Conservation (phyloP, 139 green algal genomes). For the Micractinium conductrix region DNA sequence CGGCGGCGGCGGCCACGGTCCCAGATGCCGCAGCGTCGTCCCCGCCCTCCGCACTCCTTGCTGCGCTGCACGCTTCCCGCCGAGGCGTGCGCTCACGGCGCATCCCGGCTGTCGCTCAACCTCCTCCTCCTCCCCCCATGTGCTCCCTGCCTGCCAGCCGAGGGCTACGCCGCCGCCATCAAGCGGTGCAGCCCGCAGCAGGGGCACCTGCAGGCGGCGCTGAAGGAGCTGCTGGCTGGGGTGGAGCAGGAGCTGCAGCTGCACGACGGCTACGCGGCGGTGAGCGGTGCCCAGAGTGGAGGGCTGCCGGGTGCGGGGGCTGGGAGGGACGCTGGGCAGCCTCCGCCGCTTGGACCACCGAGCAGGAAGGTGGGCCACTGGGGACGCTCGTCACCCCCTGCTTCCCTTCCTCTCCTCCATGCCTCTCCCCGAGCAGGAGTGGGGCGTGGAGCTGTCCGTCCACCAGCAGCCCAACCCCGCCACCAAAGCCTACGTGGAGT, state of each 20-base stretch:
- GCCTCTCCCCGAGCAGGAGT: conserved; percentile 21
- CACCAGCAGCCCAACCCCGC: conserved; percentile 46
- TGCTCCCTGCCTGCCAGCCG: conserved; percentile 13
- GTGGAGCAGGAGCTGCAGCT: conserved; percentile 74
- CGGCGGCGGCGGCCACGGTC: too few species aligned
- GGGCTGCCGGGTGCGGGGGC: not conserved
- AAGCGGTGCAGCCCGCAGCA: conserved; percentile 28
- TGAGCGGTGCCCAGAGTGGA: not conserved
- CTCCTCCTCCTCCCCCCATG: not conserved
- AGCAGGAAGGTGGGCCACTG: not conserved
- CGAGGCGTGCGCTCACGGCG: too few species aligned
- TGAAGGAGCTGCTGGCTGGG: conserved; percentile 47
- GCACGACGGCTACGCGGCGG: conserved; percentile 61
- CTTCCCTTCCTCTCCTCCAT: not conserved
- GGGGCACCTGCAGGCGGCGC: conserved; percentile 11
- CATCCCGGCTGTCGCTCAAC: too few species aligned
- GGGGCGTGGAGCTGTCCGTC: conserved; percentile 60
- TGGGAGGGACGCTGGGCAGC: not conserved
- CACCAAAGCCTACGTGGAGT: conserved; percentile 70
- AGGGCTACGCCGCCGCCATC: conserved; percentile 59
- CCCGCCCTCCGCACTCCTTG: too few species aligned
- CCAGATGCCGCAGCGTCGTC: too few species aligned
- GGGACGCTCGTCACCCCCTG: not conserved
- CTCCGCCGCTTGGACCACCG: too few species aligned
- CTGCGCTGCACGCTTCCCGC: too few species aligned